Conservation (phyloP, 1,284 basidiomycete species). For the Porodaedalea pini region DNA sequence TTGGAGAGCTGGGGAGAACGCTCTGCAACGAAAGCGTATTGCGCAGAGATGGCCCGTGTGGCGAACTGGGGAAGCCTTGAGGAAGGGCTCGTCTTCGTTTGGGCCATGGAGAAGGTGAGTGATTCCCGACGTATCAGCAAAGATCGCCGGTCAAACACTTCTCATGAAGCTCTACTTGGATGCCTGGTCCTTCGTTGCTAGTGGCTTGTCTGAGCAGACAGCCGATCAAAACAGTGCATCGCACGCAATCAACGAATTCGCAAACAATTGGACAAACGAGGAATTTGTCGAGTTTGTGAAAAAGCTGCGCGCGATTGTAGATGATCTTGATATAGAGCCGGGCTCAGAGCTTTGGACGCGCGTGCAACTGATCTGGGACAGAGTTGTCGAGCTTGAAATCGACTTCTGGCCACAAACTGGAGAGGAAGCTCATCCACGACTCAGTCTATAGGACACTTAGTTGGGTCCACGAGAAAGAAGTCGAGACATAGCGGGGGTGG, state of each 20-base stretch:
- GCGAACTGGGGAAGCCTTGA: conserved; percentile 45
- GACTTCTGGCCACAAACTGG: conserved; percentile 52
- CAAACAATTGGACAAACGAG: conserved; percentile 62
- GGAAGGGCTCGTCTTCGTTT: conserved; percentile 67
- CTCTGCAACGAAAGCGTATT: conserved; percentile 62
- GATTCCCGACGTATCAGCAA: not conserved
- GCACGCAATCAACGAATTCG: conserved; percentile 45
- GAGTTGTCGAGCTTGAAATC: conserved; percentile 57
- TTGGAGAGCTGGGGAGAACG: conserved; percentile 50
- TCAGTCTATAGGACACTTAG: too few species aligned
- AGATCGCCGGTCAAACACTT: not conserved
- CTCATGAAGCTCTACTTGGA: conserved; percentile 50
- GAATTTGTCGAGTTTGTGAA: conserved; percentile 63
- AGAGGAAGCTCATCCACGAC: conserved; percentile 25
- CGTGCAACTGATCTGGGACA: conserved; percentile 54
- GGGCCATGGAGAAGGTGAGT: conserved; percentile 73
- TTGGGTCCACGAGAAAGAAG: too few species aligned
- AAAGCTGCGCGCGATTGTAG: conserved; percentile 49
- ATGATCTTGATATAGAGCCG: conserved; percentile 42
- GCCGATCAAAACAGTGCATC: conserved; percentile 26
- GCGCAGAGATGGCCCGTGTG: conserved; percentile 63
- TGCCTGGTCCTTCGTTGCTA: conserved; percentile 56
- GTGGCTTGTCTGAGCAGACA: conserved; percentile 20
- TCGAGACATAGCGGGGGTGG: too few species aligned
- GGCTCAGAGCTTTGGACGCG: conserved; percentile 38